These are phyloP conservation scores for Juncus inflexus DNA, from an alignment of 176 grass and related monocot genomes.

Conservation along the genomic window DNA sequence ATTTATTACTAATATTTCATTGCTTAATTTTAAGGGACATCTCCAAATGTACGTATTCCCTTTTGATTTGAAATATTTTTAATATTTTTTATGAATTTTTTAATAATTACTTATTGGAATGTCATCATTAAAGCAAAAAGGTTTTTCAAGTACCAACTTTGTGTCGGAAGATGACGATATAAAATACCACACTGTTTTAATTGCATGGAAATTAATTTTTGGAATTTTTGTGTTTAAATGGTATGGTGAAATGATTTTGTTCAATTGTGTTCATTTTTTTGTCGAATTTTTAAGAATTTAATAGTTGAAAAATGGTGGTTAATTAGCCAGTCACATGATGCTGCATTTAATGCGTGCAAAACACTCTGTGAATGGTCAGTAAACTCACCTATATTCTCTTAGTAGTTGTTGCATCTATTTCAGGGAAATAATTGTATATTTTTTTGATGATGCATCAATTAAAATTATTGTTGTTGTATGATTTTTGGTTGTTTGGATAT, in stretches of 20 bases:
- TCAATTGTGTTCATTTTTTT: neutral
- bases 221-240: neutral
- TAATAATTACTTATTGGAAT: neutral
- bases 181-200: neutral
- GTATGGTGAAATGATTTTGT: neutral
- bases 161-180: conserved; percentile 97
- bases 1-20: conserved; percentile 2
- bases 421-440: neutral
- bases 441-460: neutral
- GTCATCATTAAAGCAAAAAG: conserved; percentile 99
- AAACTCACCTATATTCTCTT: conserved; percentile 23
- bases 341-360: neutral
- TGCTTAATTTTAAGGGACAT: conserved; percentile 43
- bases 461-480: neutral
- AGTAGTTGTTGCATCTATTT: conserved; percentile 2
- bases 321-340: conserved; percentile 31
- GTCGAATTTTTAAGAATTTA: neutral
- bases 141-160: conserved; percentile 58
- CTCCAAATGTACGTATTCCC: neutral
- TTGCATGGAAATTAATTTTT: neutral
- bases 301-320: conserved; percentile 5
- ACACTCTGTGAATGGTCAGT: conserved; percentile 26
- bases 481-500: neutral
- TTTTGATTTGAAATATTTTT: neutral
- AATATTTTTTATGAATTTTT: neutral